Percentiles rank a stretch among this genome's conserved stretches.
These are phyloP conservation scores for Triticum dicoccoides DNA, from an alignment of 176 grass and related monocot genomes.

Conservation along the genomic window DNA sequence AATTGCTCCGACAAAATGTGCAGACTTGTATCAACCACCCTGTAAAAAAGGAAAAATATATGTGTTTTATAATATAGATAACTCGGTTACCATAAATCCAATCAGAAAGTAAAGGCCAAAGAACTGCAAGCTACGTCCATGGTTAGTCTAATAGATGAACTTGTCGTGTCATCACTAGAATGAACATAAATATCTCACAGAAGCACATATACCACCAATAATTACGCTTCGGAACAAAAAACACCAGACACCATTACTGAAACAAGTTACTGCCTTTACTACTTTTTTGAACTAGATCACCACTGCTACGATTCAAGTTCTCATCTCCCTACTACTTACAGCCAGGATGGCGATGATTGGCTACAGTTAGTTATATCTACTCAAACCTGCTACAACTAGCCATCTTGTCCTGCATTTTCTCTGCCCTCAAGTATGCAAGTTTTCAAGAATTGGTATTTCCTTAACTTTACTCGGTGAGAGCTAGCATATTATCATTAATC, in stretches of 20 bases:
- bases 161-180: neutral
- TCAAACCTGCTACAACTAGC: neutral
- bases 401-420: neutral
- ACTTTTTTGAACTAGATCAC: constrained; percentile 9
- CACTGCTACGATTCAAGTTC: neutral
- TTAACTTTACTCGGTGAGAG: neutral
- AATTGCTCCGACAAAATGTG: neutral
- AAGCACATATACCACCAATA: neutral
- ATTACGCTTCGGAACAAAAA: neutral
- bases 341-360: neutral
- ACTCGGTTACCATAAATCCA: neutral
- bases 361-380: constrained; percentile 2
- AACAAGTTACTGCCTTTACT: neutral
- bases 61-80: neutral
- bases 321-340: constrained; percentile 5
- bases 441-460: constrained; percentile 9
- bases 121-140: neutral
- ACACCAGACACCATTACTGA: neutral
- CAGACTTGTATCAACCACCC: constrained; percentile 9
- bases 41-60: constrained; percentile 7
- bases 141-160: neutral
- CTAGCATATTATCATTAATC: neutral
- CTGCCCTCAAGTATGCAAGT: neutral
- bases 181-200: neutral
- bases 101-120: constrained; percentile 6